Base-by-base conservation (phyloP, 768 basidiomycete genomes). In the Rhodotorula kratochvilovae region DNA sequence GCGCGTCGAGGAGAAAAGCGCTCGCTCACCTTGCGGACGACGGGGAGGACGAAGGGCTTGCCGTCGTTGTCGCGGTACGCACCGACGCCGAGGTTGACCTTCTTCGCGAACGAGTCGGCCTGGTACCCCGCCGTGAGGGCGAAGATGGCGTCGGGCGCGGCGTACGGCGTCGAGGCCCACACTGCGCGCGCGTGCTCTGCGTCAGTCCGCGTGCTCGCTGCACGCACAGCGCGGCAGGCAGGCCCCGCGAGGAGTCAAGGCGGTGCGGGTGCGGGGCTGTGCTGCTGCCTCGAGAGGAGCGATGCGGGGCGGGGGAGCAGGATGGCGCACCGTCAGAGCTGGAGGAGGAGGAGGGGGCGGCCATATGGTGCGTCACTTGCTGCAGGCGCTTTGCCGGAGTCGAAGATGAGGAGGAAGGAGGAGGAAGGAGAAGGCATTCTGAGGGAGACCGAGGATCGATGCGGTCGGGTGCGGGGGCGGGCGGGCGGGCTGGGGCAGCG, bases 71-170 rank as follows among this genome's bases (percentile, higher is more conserved):
- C 93, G 70, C 96, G 87, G 85, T 93, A 97, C 56, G 92, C 91
- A 77, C 96, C 96, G 75, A 97, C 96, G 79, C 96, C 96, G 68
- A 99, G 85, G 83, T 98, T 99, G 79, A 99, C 95, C 82, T 98
- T 98, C 75, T 88, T 87, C 27, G 90, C 84, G 80, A 90, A 87
- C 78, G 87, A 88, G 86, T 97, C 92, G 55, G 92, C 91, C 83
- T 94, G 96, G 87, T 93, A 99, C 39, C 92, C 92, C 79, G 97
- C 95, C 39, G 90, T 89, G 60, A 99, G 80, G 76, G 81, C 80
- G 77, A 78, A 76, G 75, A 80, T 80, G 39, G 76, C 70, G 55
- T 77, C 75, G 48, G 75, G 42, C 8, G 71, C 68, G 19, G 70
- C 68, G 31, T 58, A 61, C 16, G 61, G 67, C 45, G 61, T 63